Evolutionary conservation across 106 monocot genomes (phyloP), one percentile per base, ranked within the genome.

Genomic region (Dioscorea alata): DNA sequence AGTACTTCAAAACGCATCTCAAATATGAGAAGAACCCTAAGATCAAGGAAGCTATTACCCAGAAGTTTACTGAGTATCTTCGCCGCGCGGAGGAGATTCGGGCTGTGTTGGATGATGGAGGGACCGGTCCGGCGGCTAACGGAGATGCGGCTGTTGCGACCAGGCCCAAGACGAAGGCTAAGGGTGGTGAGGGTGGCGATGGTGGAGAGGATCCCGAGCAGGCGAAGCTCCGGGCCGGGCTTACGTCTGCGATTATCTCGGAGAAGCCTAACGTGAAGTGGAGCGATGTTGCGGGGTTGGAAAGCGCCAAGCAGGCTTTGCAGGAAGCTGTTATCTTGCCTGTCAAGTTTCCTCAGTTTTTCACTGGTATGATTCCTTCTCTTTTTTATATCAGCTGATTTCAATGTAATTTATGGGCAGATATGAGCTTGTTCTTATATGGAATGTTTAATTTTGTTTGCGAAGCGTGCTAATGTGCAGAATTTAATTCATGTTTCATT

Each of bases 51-150:
- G 86, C 90, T 0, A 90, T 90, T 72, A 90, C 90, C 60, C 83
- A 86, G 74, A 90, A 90, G 74, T 90, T 90, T 81, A 90, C 90
- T 52, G 90, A 90, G 78, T 90, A 90, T 73, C 86, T 90, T 50
- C 80, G 90, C 57, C 80, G 90, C 6, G 90, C 90, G 10, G 86
- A 90, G 86, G 90, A 90, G 82, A 90, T 90, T 50, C 70, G 83
- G 23, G 83, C 79, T 13, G 90, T 90, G 20, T 81, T 90, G 31
- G 86, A 86, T 53, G 90, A 86, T 31, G 90, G 90, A 0, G 90
- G 90, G 14, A 24, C 83, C 13, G 86, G 86, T 1, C 81, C 78
- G 4, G 74, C 81, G 5, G 61, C 81, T 32, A 90, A 86, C 62
- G 86, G 90, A 49, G 90, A 81, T 35, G 86, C 83, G 3, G 86